Conservation (phyloP, 257 asterid genomes). For the Plantago ovata region DNA sequence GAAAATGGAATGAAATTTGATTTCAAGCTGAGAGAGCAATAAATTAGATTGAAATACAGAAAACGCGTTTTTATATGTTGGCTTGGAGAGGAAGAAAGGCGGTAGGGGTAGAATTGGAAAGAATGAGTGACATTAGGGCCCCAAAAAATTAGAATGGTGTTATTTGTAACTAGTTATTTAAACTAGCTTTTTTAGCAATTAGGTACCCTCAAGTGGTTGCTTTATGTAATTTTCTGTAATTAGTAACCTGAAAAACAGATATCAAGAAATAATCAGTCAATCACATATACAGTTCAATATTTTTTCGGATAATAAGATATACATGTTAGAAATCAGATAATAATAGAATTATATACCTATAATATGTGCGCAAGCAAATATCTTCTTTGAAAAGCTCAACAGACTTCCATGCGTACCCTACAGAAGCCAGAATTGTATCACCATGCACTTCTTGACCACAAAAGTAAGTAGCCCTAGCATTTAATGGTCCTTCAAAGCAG, state of each 20-base stretch:
- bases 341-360: conserved; percentile 43
- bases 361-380: conserved; percentile 55
- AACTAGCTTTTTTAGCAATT: too few species aligned
- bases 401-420: conserved; percentile 80
- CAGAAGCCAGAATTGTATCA: conserved; percentile 83
- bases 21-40: too few species aligned
- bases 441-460: conserved; percentile 69
- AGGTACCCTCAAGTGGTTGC: too few species aligned
- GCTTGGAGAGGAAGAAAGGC: too few species aligned
- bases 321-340: not conserved
- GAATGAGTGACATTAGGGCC: too few species aligned
- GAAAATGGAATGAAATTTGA: too few species aligned
- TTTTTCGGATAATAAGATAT: conserved; percentile 2
- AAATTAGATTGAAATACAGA: too few species aligned
- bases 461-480: conserved; percentile 72
- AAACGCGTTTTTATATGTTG: too few species aligned
- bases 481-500: conserved; percentile 44
- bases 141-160: too few species aligned
- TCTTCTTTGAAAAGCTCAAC: conserved; percentile 55
- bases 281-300: not conserved
- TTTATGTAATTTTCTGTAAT: too few species aligned
- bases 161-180: too few species aligned
- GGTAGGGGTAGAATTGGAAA: too few species aligned
- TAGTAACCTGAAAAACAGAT: conserved; percentile 42
- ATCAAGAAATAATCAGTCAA: conserved; percentile 14